A percentile compares a stretch with the other conserved stretches of the same genome.
Conservation (phyloP, 2,329 filamentous ascomycete species). For the Aureobasidium sp. region DNA sequence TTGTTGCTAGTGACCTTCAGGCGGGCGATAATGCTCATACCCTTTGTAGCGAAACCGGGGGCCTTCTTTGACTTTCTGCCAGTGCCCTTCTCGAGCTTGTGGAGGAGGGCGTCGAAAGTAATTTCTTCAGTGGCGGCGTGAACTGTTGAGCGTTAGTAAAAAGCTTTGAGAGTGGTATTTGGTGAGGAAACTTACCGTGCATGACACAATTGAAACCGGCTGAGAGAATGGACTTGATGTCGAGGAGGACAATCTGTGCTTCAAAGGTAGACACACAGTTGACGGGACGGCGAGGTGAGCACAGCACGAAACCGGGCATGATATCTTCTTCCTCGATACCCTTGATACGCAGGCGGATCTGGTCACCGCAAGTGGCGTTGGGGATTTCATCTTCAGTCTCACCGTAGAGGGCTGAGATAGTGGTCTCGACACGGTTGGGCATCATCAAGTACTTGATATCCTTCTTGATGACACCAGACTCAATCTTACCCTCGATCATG, state of each 20-base stretch:
- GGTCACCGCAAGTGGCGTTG: conserved; percentile 82
- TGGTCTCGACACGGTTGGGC: conserved; percentile 80
- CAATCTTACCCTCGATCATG: conserved; percentile 95
- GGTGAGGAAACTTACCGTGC: conserved; percentile 41
- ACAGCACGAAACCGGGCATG: conserved; percentile 88
- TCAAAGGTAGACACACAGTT: conserved; percentile 87
- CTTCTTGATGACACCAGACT: conserved; percentile 91
- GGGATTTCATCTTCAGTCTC: conserved; percentile 91
- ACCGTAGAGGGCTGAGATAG: conserved; percentile 80
- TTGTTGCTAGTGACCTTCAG: conserved; percentile 79
- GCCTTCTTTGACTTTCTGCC: conserved; percentile 87
- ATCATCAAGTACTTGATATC: conserved; percentile 82
- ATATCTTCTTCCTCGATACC: conserved; percentile 98
- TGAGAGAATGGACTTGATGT: conserved; percentile 87
- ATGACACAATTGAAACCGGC: conserved; percentile 97
- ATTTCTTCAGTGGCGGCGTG: conserved; percentile 98
- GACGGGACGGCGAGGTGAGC: conserved; percentile 86
- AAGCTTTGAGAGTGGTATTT: not conserved
- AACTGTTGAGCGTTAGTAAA: conserved; percentile 38
- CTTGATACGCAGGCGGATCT: conserved; percentile 83
- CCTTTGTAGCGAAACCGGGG: conserved; percentile 79
- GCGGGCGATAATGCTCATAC: conserved; percentile 81
- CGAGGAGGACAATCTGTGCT: conserved; percentile 91
- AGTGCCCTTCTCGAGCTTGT: conserved; percentile 94
- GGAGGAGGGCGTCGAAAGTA: conserved; percentile 77